Conservation (phyloP, 2,329 filamentous ascomycete species). For the Mycosphaerelloides madeirae region DNA sequence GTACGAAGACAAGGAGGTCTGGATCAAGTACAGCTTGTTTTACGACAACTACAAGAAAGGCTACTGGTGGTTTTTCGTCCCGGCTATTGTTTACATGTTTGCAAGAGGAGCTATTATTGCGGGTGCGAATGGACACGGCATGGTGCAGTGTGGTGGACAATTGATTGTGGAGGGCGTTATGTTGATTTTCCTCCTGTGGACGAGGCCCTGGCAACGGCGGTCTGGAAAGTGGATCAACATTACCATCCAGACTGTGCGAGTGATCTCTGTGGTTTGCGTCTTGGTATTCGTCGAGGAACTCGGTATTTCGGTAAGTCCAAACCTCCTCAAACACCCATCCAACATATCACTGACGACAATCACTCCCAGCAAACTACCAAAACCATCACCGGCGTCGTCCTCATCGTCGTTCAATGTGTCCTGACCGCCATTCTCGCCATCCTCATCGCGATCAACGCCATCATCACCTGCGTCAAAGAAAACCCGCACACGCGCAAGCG, state of each 20-base stretch:
- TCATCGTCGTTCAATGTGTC: conserved; percentile 85
- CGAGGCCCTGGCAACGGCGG: conserved; percentile 77
- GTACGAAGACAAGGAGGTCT: conserved; percentile 83
- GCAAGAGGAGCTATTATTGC: conserved; percentile 83
- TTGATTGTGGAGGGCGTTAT: conserved; percentile 76
- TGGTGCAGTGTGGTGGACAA: conserved; percentile 74
- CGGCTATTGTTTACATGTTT: conserved; percentile 83
- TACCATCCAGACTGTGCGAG: conserved; percentile 79
- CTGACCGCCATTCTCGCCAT: conserved; percentile 80
- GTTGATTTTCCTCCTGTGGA: conserved; percentile 75
- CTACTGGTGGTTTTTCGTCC: conserved; percentile 97
- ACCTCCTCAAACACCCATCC: too few relatives aligned
- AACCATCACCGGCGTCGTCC: conserved; percentile 85
- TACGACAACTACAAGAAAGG: conserved; percentile 92
- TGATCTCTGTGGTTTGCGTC: conserved; percentile 83
- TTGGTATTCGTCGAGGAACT: conserved; percentile 92
- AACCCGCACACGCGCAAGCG: conserved; percentile 85
- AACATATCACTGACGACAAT: too few relatives aligned
- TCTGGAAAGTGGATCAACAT: conserved; percentile 93
- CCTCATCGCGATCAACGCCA: conserved; percentile 81
- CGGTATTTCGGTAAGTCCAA: conserved; percentile 54
- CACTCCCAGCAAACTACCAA: conserved; percentile 71
- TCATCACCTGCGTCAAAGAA: conserved; percentile 74
- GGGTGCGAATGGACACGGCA: conserved; percentile 76
- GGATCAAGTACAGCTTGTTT: conserved; percentile 95